These are phyloP conservation scores for Diplogelasinospora grovesii DNA, from an alignment of 495 filamentous ascomycete species.

Conservation along the genomic window DNA sequence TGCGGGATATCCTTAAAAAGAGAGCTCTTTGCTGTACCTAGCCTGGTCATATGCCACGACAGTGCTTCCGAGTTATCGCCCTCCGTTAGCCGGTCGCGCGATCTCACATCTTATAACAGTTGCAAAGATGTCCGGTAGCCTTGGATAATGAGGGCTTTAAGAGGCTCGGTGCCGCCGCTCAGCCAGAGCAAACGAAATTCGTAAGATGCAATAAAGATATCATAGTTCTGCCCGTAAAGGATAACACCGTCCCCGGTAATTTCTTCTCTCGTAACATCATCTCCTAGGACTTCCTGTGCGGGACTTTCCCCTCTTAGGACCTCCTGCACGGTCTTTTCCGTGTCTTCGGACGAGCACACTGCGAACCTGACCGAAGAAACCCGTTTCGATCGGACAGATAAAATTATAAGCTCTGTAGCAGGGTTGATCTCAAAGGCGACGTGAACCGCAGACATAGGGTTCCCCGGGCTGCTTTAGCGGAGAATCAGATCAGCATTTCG, in stretches of 20 bases:
- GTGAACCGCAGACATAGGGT: slow-evolving; percentile 1
- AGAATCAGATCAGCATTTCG: not conserved
- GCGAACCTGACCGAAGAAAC: no score
- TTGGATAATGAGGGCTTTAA: no score
- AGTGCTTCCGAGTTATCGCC: not conserved
- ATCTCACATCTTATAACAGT: not conserved
- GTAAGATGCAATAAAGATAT: not conserved
- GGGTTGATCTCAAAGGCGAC: slow-evolving; percentile 3
- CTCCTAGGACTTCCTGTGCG: no score
- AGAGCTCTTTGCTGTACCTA: not conserved
- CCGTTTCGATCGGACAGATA: not conserved
- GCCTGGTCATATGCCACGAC: not conserved
- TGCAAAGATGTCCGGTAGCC: no score
- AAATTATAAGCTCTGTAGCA: not conserved
- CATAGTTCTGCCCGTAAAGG: not conserved
- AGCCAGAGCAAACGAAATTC: no score
- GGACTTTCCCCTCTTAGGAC: no score
- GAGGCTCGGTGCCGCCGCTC: no score
- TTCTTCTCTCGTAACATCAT: no score
- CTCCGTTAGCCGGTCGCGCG: not conserved
- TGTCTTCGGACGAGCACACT: no score
- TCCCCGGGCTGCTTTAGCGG: not conserved
- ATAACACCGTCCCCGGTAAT: slow-evolving; percentile 2
- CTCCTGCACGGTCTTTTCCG: no score
- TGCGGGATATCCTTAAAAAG: not conserved